A percentile compares a stretch with the other conserved stretches of the same genome.
phyloP scores from a whole-genome alignment of 352 stramenopile genomes.

The Thraustochytrium striatum region DNA sequence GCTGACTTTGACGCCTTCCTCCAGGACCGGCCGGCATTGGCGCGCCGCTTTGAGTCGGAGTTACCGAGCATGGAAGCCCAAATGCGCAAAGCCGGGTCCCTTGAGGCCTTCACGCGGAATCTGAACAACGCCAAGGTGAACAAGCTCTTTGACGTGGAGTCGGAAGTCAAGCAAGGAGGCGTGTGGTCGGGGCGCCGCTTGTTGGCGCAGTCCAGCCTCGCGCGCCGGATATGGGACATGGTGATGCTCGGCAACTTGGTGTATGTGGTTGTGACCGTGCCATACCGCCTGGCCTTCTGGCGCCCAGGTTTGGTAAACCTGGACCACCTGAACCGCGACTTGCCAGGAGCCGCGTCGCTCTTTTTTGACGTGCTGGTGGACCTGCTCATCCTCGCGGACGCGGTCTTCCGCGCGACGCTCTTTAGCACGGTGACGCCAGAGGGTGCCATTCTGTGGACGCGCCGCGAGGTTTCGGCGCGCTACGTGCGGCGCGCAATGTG shows the following conservation, averaged over 20 bases:
- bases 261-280: neutral
- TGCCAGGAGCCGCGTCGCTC: neutral
- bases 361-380: neutral
- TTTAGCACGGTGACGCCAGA: neutral
- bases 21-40: neutral
- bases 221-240: conserved; percentile 3
- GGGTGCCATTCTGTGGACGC: neutral
- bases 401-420: neutral
- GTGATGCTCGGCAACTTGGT: neutral
- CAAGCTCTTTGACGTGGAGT: conserved; percentile 16
- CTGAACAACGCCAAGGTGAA: conserved; percentile 21
- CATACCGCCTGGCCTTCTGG: neutral
- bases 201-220: neutral
- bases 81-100: neutral
- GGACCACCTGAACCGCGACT: neutral
- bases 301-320: neutral
- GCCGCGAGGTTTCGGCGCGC: neutral
- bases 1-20: conserved; percentile 16
- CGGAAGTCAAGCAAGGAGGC: neutral
- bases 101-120: conserved; percentile 29
- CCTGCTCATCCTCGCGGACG: conserved; percentile 7
- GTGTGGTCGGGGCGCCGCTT: neutral
- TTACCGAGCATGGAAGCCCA: neutral
- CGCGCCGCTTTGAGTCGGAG: neutral
- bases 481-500: neutral